Conservation (phyloP, 2,329 filamentous ascomycete genomes). For the Colletotrichum sp. region DNA sequence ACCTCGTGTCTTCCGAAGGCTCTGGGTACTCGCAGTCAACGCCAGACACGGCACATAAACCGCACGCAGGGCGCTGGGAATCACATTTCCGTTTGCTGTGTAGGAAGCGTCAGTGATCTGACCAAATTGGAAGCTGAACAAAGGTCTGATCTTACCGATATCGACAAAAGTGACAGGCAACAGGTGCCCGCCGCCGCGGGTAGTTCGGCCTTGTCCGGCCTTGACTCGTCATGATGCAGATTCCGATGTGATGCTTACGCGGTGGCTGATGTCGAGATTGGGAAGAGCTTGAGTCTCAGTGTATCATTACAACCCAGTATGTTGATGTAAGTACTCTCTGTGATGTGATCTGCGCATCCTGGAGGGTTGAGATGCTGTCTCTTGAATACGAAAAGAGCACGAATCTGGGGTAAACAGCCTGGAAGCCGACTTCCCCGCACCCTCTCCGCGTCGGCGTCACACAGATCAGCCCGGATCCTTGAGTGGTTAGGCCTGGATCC, state of each 20-base stretch:
- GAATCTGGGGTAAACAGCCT: background rate
- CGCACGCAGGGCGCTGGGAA: background rate
- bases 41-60: background rate
- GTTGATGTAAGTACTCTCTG: background rate
- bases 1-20: background rate
- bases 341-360: background rate
- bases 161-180: background rate
- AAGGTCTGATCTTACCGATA: background rate
- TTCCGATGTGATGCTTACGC: background rate
- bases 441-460: background rate
- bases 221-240: background rate
- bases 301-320: background rate
- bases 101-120: background rate
- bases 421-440: background rate
- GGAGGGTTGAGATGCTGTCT: background rate
- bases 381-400: background rate
- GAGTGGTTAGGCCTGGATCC: background rate
- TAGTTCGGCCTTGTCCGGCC: background rate
- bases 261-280: background rate
- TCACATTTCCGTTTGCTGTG: background rate
- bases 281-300: background rate
- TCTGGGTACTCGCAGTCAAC: background rate
- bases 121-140: background rate
- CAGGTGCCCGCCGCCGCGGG: background rate
- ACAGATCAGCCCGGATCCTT: background rate